phyloP scores from a whole-genome alignment of 805 yeast species.

The Scheffersomyces coipomensis region DNA sequence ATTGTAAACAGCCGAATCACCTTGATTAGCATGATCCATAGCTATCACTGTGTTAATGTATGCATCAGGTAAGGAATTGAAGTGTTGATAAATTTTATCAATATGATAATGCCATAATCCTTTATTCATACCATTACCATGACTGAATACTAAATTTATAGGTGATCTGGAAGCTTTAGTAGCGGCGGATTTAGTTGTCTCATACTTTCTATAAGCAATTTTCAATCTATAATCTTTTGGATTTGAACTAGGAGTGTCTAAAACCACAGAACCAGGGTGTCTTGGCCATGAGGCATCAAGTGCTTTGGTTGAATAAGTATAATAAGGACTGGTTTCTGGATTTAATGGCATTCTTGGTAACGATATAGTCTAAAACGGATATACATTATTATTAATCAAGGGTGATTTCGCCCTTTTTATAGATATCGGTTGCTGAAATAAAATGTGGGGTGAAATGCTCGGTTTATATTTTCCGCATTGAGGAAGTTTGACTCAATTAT shows the following conservation, averaged over 20 bases:
- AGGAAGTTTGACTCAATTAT: too few relatives aligned
- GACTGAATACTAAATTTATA: conserved; percentile 55
- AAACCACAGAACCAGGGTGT: conserved; percentile 27
- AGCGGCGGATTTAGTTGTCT: conserved; percentile 13
- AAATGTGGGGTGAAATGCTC: too few relatives aligned
- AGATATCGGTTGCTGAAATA: too few relatives aligned
- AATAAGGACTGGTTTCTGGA: conserved; percentile 8
- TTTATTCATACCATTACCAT: conserved; percentile 68
- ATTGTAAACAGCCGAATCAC: conserved; percentile 65
- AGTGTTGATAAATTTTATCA: conserved; percentile 28
- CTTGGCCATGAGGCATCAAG: conserved; percentile 36
- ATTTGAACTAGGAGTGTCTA: conserved; percentile 24
- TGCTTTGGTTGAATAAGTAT: conserved; percentile 9
- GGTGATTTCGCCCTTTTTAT: too few relatives aligned
- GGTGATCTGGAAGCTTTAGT: conserved; percentile 1
- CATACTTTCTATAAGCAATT: conserved; percentile 49
- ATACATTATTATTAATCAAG: too few relatives aligned
- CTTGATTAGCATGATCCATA: conserved; percentile 61
- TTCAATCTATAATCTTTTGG: conserved; percentile 40
- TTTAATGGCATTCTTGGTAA: conserved; percentile 5
- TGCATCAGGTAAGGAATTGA: conserved; percentile 2
- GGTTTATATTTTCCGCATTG: too few relatives aligned
- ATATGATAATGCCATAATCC: conserved; percentile 61
- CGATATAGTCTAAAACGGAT: too few relatives aligned
- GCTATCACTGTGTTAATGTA: conserved; percentile 11